phyloP scores from a whole-genome alignment of 1,139 yeast species.

The Williopsis jadinii region DNA sequence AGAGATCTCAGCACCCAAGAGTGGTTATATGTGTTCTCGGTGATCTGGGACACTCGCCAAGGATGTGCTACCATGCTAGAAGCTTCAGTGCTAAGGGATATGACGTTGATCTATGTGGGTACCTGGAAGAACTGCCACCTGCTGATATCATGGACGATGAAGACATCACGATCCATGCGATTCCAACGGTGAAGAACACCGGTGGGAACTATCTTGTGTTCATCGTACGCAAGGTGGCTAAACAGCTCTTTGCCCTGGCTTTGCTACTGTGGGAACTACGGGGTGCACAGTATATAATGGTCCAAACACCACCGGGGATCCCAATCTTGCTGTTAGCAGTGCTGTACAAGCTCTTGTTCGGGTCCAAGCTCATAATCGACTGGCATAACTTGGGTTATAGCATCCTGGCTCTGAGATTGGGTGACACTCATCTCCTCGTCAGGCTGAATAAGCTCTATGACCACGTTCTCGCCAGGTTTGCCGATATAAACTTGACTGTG shows the following conservation, averaged over 20 bases:
- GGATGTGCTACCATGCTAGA: conserved; percentile 88
- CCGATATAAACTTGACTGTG: conserved; percentile 74
- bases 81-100: conserved; percentile 67
- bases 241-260: conserved; percentile 45
- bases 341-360: conserved; percentile 45
- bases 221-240: conserved; percentile 50
- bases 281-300: conserved; percentile 62
- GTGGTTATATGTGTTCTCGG: conserved; percentile 82
- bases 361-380: conserved; percentile 68
- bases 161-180: conserved; percentile 43
- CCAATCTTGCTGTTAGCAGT: conserved; percentile 69
- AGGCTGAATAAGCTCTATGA: conserved; percentile 53
- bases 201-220: conserved; percentile 51
- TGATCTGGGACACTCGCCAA: conserved; percentile 91
- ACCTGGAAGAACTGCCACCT: conserved; percentile 55
- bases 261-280: conserved; percentile 44
- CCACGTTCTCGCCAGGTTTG: conserved; percentile 46
- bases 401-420: conserved; percentile 61
- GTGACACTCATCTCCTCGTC: conserved; percentile 51
- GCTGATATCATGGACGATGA: conserved; percentile 41
- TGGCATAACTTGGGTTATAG: conserved; percentile 96
- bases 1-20: conserved; percentile 35
- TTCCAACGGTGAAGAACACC: conserved; percentile 34
- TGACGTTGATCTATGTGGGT: conserved; percentile 82
- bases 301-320: conserved; percentile 91